phyloP scores from a whole-genome alignment of 331 rosid species.

The Acacia pycnantha region DNA sequence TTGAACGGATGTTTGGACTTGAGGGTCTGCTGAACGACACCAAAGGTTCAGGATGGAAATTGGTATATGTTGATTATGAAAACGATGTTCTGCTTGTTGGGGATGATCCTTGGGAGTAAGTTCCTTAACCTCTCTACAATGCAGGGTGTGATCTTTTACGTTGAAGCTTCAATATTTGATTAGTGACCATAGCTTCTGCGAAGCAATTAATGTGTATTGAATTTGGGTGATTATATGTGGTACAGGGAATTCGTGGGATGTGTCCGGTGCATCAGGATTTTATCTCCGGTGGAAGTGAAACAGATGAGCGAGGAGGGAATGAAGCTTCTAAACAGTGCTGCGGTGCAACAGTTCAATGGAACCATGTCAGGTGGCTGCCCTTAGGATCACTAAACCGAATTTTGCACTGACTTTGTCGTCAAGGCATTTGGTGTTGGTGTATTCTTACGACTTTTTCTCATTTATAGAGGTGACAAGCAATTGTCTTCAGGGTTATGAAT shows the following conservation, averaged over 20 bases:
- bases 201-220: neutral
- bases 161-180: neutral
- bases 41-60: conserved; percentile 92
- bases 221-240: neutral
- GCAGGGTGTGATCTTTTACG: neutral
- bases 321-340: conserved; percentile 74
- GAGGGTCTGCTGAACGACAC: conserved; percentile 87
- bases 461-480: conserved; percentile 9
- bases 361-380: conserved; percentile 38
- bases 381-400: conserved; percentile 10
- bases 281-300: conserved; percentile 75
- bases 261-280: conserved; percentile 72
- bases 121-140: conserved; percentile 18
- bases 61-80: conserved; percentile 95
- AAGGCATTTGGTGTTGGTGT: conserved; percentile 15
- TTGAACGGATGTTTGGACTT: conserved; percentile 89
- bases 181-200: neutral
- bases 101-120: conserved; percentile 99
- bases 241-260: conserved; percentile 80
- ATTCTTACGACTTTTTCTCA: conserved; percentile 27
- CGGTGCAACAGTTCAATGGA: conserved; percentile 54
- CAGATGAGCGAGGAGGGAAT: conserved; percentile 86
- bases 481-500: neutral
- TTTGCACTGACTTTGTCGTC: conserved; percentile 3
- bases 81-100: conserved; percentile 93